Base-by-base conservation (phyloP, 176 grass and related monocot genomes). In the Neostapfia colusana region DNA sequence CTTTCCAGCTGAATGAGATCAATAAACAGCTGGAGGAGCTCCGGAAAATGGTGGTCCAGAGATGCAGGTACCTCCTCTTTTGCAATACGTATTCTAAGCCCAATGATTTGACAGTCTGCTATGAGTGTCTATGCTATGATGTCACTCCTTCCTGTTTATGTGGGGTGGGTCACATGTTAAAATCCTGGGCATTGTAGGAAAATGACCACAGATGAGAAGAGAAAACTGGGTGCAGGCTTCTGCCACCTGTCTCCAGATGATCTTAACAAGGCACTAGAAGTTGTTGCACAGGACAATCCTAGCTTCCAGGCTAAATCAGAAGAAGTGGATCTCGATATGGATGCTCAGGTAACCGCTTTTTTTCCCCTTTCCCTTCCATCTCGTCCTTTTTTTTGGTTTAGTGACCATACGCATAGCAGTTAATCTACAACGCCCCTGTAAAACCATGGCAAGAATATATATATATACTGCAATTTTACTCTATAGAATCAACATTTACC, bases 121-220 rank as follows among this genome's bases (percentile, higher is more conserved):
- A 35, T 62, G 58, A 40, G 35, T 44, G 63, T 56, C 16, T 73
- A 23, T 83, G 4, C 25, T 76, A 21, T 8, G 40, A 27, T 40
- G 38, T 46, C 25, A 56, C 54, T 13, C 1, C 1, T 79, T 27
- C 60, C 13, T 66, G 25, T 43, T 5, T 5, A 53, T 31, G 10
- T 55, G 38, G 58, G 5, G 20, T 57, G 31, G 59, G 16, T 16
- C 11, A 50, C 11, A 34, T 74, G 12, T 25, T 21, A 38, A 69
- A 60, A 66, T 50, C 57, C 43, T 64, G 16, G 4, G 72, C 84
- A n/a, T 39, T 55, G 36, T 64, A 98, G 95, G 82, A 98, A 98
- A 95, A 95, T 98, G 89, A 87, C 89, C 18, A 79, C 91, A 78
- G 85, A 94, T 20, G 95, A 98, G 85, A 95, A 98, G 85, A 92